Evolutionary conservation across 75 land plant genomes (phyloP).

Genomic region (Pseudotsuga menziesii): DNA sequence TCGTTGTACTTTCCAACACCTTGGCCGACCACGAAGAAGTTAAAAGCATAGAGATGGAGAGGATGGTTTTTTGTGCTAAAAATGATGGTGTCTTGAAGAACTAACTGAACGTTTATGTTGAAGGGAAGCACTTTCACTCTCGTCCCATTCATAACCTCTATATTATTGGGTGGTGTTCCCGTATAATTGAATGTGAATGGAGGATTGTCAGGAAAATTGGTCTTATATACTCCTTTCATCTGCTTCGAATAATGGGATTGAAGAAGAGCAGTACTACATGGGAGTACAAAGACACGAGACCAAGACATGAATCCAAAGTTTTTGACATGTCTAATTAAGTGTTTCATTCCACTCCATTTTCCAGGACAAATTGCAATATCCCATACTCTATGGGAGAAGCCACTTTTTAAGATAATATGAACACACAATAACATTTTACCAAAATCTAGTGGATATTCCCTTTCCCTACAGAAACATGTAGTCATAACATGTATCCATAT

Average conservation of each 20-base stretch:
- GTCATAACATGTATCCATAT: too few relatives aligned
- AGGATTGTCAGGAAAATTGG: constrained; percentile 41
- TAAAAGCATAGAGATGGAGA: constrained; percentile 46
- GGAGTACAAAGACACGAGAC: constrained; percentile 15
- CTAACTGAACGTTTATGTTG: constrained; percentile 21
- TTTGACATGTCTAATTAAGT: too few relatives aligned
- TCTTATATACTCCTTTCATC: constrained; percentile 18
- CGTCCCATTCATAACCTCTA: constrained; percentile 23
- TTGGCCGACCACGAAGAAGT: constrained; percentile 52
- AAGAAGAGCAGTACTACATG: constrained; percentile 7
- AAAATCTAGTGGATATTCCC: too few relatives aligned
- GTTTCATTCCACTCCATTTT: too few relatives aligned
- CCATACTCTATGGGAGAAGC: too few relatives aligned
- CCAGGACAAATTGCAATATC: too few relatives aligned
- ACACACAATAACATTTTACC: too few relatives aligned
- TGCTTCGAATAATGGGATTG: not conserved
- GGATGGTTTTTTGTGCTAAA: constrained; percentile 23
- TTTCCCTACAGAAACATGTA: too few relatives aligned
- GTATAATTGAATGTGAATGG: constrained; percentile 41
- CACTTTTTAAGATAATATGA: too few relatives aligned
- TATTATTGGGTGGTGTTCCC: constrained; percentile 48
- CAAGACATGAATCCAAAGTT: too few relatives aligned
- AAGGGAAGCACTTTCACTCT: constrained; percentile 25
- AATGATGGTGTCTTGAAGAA: constrained; percentile 27
- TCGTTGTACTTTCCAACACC: constrained; percentile 47